Evolutionary conservation across 768 basidiomycete species (phyloP).

Genomic region (Russula abietina): DNA sequence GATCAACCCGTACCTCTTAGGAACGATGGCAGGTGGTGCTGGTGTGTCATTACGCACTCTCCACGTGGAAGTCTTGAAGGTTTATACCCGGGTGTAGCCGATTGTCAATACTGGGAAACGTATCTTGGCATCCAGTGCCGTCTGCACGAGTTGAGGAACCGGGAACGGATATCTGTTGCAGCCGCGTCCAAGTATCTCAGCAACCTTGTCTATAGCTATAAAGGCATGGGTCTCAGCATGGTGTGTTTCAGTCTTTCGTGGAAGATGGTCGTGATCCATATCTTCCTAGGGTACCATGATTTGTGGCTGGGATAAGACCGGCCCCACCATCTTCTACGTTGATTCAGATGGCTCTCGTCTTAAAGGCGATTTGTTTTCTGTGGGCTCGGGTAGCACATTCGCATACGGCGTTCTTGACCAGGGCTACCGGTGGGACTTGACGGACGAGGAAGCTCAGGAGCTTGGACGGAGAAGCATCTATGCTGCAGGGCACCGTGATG

Average conservation of each 20-base stretch:
- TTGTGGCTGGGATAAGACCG: conserved; percentile 99
- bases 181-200: conserved; percentile 96
- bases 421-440: conserved; percentile 88
- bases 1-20: conserved; percentile 97
- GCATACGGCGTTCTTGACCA: conserved; percentile 99
- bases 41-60: conserved; percentile 43
- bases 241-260: conserved; percentile 38
- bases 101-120: conserved; percentile 98
- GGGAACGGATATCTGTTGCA: conserved; percentile 97
- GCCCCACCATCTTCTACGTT: conserved; percentile 93
- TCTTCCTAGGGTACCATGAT: conserved; percentile 89
- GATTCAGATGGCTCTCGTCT: conserved; percentile 95
- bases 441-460: conserved; percentile 90
- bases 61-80: background rate
- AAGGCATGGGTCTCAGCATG: conserved; percentile 99
- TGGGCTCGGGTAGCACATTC: conserved; percentile 96
- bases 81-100: conserved; percentile 45
- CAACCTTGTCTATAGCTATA: conserved; percentile 96
- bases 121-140: conserved; percentile 98
- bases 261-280: conserved; percentile 3
- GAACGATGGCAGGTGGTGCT: conserved; percentile 99
- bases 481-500: conserved; percentile 94
- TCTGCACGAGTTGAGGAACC: conserved; percentile 91
- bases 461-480: conserved; percentile 91
- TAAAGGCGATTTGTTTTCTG: conserved; percentile 97